Base-by-base conservation (phyloP, 169 alveolate species). In the Besnoitia besnoiti region DNA sequence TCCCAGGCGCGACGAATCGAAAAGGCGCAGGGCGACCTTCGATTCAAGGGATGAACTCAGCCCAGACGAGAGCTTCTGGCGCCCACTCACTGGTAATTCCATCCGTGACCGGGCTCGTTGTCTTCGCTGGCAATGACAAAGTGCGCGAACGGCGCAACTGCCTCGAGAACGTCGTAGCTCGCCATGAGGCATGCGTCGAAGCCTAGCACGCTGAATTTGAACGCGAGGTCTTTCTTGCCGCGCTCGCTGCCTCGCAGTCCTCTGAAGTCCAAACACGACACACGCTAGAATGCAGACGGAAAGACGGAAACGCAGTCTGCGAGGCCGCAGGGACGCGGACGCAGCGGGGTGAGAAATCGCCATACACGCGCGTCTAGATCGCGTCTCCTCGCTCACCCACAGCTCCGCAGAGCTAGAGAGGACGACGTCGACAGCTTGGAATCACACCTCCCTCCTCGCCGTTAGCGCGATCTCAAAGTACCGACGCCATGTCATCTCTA, bases 121-220 rank as follows among this genome's bases (percentile, higher is more conserved):
- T 95, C 96, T 76, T 95, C 96, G 92, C 96, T 94, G 14, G 96
- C 96, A 30, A 95, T 84, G 12, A 95, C 90, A 85, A 91, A 95
- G 89, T 80, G 93, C 37, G 96, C 93, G 46, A 90, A 88, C n/a
- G 96, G 93, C 37, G 94, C 91, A 77, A 95, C 94, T n/a, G 92
- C 90, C 46, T 93, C 96, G 49, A 95, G 75, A 0, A 95, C 96
- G 62, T 93, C 95, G 92, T 85, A 93, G 73, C 94, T 92, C 79
- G 94, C 91, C 96, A 95, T 95, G 55, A 95, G 93, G 49, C 96
- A 95, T 24, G 96, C 96, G 79, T 95, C 96, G 79, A 95, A 95
- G 51, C 96, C 96, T 44, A 95, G 94, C 35, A 95, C 62, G 33
- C 94, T 92, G 59, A 95, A 93, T 61, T 90, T 93, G 80, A 95